Evolutionary conservation across 108 stramenopile species (phyloP), one percentile per base, ranked within the genome.

Genomic region (Nannochloropsis oceanica): DNA sequence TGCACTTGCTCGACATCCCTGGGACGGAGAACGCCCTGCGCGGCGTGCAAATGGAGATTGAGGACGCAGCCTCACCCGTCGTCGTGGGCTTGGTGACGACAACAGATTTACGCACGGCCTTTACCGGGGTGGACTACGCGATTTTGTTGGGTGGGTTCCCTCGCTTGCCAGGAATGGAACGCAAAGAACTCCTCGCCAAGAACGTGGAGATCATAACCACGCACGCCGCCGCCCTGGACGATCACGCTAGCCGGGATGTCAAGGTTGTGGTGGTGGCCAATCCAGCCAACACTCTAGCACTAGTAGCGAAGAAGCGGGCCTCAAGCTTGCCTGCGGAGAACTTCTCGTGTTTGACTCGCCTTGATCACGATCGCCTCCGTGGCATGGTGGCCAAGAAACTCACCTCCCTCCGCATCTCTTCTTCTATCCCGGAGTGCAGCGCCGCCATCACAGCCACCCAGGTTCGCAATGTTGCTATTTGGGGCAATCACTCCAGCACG

Each of bases 401-500:
- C 10, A n/a, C 18, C 59, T 73, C 59, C 59, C 59, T 73, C n/a
- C 18, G n/a, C 5, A 73, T 9, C n/a, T 73, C 59, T n/a, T n/a
- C n/a, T 73, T n/a, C 18, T 7, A 73, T 9, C n/a, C 59, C 59
- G 22, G 84, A 87, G 22, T 85, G 89, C 25, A 91, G 86, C 85
- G 90, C 84, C 11, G 81, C 79, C 26, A 88, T 92, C 2, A 90
- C 92, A 73, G 44, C 25, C 44, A 50, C 59, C 13, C 83, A 85
- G 44, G 83, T 93, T 0, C 87, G 88, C 27, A 91, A 92, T 42
- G 92, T 91, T 24, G 87, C 87, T 84, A 92, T 94, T 43, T 94
- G 92, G 92, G 93, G 93, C 14, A 94, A 94, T 80, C 93, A 94
- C 85, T 92, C 92, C 34, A 92, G 87, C 59, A 92, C 92, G 44